Evolutionary conservation across 768 basidiomycete genomes (phyloP), one percentile per base, ranked within the genome.

Genomic region (Mycena rebaudengoi): DNA sequence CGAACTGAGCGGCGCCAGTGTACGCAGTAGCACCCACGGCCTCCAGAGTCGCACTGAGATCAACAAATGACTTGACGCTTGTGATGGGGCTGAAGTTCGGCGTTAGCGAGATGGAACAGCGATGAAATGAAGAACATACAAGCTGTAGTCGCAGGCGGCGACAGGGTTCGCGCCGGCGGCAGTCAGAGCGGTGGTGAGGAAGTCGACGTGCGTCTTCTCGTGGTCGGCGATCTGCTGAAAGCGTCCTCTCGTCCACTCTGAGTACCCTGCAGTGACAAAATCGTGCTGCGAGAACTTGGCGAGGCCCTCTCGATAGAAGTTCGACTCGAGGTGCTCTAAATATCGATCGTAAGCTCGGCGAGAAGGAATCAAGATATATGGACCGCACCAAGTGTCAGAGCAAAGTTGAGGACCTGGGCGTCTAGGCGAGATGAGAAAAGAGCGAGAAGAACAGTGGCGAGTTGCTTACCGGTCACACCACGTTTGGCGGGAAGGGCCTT

Each of bases 21-120:
- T 88, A 91, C 7, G 88, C 87, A 7, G 85, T 81, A 5, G 82
- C 79, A 11, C 80, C 81, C 41, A 91, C 83, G 29, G 80, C 78
- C 76, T 89, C 87, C 39, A 89, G 72, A 54, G 82, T 71, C 62
- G 77, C 77, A 23, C 84, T 79, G 16, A 83, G 70, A 13, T 76
- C 77, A 35, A 79, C 71, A 75, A 88, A 88, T 20, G 79, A 75
- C 5, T 69, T 61, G 30, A 80, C 74, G 68, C 82, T 82, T 35
- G 78, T 78, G 70, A 79, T 77, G 5, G 81, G 83, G 77, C 79
- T 79, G 60, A n/a, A 30, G 28, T 16, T 16, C 12, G 6, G 5
- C 60, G 11, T n/a, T n/a, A 65, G 64, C 49, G n/a, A 50, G 45
- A 50, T 28, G 16, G 40, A 25, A 51, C 5, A 6, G 18, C 12